phyloP scores from a whole-genome alignment of 176 grass and related monocot genomes.

The Hordeum marinum region DNA sequence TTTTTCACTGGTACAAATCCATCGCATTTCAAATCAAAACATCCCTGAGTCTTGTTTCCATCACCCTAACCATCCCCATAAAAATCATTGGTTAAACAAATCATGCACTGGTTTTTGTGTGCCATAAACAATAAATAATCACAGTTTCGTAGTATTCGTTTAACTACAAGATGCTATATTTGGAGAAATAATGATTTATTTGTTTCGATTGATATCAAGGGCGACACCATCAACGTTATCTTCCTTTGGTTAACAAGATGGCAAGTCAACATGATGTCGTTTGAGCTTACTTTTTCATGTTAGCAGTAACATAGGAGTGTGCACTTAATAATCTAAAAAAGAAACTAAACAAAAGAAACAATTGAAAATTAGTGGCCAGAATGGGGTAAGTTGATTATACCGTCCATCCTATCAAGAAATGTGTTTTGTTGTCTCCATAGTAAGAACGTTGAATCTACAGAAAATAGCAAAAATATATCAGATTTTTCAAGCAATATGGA shows the following conservation, averaged over 20 bases:
- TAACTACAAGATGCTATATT: not conserved
- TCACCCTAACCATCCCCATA: not conserved
- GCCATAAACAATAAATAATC: not conserved
- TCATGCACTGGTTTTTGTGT: not conserved
- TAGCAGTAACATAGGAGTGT: not conserved
- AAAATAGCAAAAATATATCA: not conserved
- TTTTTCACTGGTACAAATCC: not conserved
- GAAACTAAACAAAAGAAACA: not conserved
- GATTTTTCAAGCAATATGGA: not conserved
- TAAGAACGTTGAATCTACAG: not conserved
- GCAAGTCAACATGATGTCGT: not conserved
- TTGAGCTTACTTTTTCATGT: not conserved
- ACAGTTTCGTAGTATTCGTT: not conserved
- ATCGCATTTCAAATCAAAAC: not conserved
- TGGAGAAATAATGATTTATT: too few relatives aligned
- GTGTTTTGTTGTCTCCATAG: conserved; percentile 10
- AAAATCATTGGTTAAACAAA: not conserved
- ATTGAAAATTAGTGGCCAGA: not conserved
- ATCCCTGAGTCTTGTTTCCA: not conserved
- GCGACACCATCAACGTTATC: not conserved
- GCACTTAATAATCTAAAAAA: not conserved
- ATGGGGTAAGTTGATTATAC: not conserved
- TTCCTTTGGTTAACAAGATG: not conserved
- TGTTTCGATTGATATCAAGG: not conserved
- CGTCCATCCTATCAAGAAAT: conserved; percentile 6